Evolutionary conservation across 148 eudicot genomes (phyloP).

Genomic region (Camellia granthamiana): DNA sequence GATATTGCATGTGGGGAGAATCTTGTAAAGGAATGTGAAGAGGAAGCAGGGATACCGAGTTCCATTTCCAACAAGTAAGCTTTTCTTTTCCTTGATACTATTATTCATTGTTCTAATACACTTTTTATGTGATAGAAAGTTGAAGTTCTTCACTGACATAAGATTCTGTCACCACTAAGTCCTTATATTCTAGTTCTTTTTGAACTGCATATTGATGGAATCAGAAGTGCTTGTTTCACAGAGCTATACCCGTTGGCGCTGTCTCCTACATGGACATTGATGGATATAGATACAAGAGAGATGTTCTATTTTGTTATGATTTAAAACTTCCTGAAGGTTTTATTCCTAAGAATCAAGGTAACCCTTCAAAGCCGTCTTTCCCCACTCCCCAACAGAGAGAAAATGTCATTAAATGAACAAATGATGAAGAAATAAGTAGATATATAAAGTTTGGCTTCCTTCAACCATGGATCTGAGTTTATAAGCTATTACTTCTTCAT

Average conservation of each 20-base stretch:
- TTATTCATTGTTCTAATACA: too few species aligned
- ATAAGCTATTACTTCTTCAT: neutral
- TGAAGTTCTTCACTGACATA: neutral
- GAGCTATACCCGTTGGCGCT: slow-evolving; percentile 80
- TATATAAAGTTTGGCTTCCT: neutral
- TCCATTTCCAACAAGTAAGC: slow-evolving; percentile 59
- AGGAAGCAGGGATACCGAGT: slow-evolving; percentile 83
- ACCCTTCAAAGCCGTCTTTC: neutral
- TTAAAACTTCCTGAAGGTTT: slow-evolving; percentile 87
- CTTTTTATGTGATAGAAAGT: neutral
- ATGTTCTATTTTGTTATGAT: slow-evolving; percentile 92
- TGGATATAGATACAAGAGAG: slow-evolving; percentile 81
- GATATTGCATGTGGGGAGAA: slow-evolving; percentile 79
- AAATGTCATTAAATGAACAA: neutral
- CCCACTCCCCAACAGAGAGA: neutral
- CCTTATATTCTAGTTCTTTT: neutral
- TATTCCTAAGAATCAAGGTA: slow-evolving; percentile 67
- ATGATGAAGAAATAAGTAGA: neutral
- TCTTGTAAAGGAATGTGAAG: slow-evolving; percentile 90
- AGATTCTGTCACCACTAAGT: neutral
- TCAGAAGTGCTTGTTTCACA: slow-evolving; percentile 25
- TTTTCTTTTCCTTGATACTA: slow-evolving; percentile 1
- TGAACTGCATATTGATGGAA: slow-evolving; percentile 5
- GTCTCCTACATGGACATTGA: slow-evolving; percentile 87
- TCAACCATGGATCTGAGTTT: neutral